Evolutionary conservation across 257 asterid species (phyloP), one percentile per base, ranked within the genome.

Genomic region (Capsicum chinense): DNA sequence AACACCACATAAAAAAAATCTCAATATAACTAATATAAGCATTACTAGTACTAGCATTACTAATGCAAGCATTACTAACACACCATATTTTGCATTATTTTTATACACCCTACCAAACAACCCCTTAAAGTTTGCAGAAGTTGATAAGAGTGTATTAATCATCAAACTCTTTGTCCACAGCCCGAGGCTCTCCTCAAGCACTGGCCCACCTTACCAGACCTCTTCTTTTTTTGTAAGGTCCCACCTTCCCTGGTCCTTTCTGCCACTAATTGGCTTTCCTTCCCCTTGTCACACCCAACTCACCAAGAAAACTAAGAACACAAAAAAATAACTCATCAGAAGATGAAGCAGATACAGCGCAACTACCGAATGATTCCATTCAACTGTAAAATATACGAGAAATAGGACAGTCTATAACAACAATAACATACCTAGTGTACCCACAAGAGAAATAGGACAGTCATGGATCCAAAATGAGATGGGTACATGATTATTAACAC

Each of bases 291-390:
- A 26, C 26, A 78, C 48, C 64, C 50, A 54, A 54, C 64, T 54
- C 50, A 78, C 81, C 64, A 78, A 52, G 48, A 78, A 78, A 26
- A 37, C 82, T 54, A 26, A 6, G 6, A 54, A 76, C 21, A 78
- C 21, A 26, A 33, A 26, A 52, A 26, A 54, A 9, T 15, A 78
- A 78, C 64, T 54, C 63, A 26, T 52, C 64, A 26, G 9, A 15
- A 78, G 64, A 78, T 78, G 81, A 78, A 78, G 14, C 15, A 54
- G 63, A 78, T 54, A 71, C 79, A 78, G 64, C 0, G 50, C 33
- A 78, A 78, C 82, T 17, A 26, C 82, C 64, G 14, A 78, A 56
- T 76, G 62, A 52, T 78, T 26, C 42, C 82, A 14, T 54, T 78
- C 62, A 78, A 26, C 50, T 78, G 64, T 54, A 33, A 78, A 78